Percentiles rank a stretch among this genome's conserved stretches.
phyloP scores from a whole-genome alignment of 2,329 filamentous ascomycete genomes.

The Fusarium miscanthi region DNA sequence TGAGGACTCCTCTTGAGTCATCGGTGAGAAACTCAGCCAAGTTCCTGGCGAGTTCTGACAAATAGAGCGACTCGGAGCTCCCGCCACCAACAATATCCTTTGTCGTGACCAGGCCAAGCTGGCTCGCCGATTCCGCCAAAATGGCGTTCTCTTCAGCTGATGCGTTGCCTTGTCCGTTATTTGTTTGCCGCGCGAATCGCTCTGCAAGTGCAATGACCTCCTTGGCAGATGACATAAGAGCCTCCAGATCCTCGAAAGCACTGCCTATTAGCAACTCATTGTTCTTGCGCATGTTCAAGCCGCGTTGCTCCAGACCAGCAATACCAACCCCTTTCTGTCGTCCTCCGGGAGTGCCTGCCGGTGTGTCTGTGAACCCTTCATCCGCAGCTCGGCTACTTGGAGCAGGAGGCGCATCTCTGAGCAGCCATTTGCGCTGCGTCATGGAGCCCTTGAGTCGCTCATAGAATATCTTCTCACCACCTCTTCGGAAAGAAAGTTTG shows the following conservation, averaged over 20 bases:
- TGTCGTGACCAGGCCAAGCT: constrained; percentile 90
- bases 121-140: constrained; percentile 80
- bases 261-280: constrained; percentile 93
- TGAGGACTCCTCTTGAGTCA: constrained; percentile 80
- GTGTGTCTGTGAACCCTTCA: constrained; percentile 49
- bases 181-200: constrained; percentile 78
- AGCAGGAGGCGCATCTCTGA: constrained; percentile 88
- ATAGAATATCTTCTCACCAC: constrained; percentile 89
- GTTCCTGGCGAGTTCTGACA: constrained; percentile 87
- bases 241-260: constrained; percentile 95
- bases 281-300: constrained; percentile 86
- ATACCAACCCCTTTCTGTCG: constrained; percentile 80
- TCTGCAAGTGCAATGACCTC: constrained; percentile 95
- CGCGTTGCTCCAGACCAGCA: constrained; percentile 88
- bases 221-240: constrained; percentile 96
- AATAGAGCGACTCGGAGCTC: constrained; percentile 83
- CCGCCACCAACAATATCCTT: constrained; percentile 90
- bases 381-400: constrained; percentile 64
- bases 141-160: constrained; percentile 78
- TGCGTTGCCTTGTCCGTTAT: constrained; percentile 67
- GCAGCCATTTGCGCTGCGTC: constrained; percentile 94
- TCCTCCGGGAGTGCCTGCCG: constrained; percentile 44
- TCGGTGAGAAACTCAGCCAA: constrained; percentile 91
- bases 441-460: constrained; percentile 89
- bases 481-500: constrained; percentile 90